These are phyloP conservation scores for Blepharisma japonicum DNA, from an alignment of 73 alveolate species.

Conservation along the genomic window DNA sequence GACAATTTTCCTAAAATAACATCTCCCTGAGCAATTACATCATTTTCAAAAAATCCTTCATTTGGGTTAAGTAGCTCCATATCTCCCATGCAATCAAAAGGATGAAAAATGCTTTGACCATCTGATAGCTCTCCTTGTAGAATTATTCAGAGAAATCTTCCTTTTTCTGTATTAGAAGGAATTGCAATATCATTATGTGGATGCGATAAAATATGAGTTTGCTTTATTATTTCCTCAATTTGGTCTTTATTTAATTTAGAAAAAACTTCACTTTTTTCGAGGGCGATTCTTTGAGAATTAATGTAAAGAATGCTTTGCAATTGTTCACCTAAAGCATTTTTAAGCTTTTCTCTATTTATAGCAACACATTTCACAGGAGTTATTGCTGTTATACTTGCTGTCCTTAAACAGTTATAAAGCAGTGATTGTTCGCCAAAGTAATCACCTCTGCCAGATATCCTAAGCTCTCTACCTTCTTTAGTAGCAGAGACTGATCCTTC, in stretches of 20 bases:
- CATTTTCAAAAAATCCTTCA: slow-evolving; percentile 23
- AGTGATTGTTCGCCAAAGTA: slow-evolving; percentile 57
- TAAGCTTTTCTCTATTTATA: slow-evolving; percentile 12
- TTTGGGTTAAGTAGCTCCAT: background rate
- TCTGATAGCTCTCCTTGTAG: slow-evolving; percentile 13
- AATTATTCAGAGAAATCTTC: background rate
- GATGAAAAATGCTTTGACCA: background rate
- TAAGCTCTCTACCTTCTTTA: slow-evolving; percentile 47
- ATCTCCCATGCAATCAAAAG: background rate
- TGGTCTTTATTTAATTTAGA: slow-evolving; percentile 6
- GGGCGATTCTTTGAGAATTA: slow-evolving; percentile 21
- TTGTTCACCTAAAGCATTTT: slow-evolving; percentile 8
- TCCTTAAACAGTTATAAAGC: slow-evolving; percentile 41
- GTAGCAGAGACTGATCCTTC: slow-evolving; percentile 61
- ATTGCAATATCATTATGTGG: background rate
- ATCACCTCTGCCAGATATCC: slow-evolving; percentile 57
- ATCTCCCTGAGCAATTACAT: slow-evolving; percentile 1
- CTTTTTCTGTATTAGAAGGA: background rate
- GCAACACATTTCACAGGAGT: slow-evolving; percentile 8
- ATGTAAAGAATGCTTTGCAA: background rate
- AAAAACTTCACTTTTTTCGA: slow-evolving; percentile 20
- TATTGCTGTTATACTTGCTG: slow-evolving; percentile 57
- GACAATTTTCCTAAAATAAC: background rate
- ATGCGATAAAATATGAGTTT: background rate
- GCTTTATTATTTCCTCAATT: background rate